Base-by-base conservation (phyloP, 31 red algal species). In the Endocladia muricata region DNA sequence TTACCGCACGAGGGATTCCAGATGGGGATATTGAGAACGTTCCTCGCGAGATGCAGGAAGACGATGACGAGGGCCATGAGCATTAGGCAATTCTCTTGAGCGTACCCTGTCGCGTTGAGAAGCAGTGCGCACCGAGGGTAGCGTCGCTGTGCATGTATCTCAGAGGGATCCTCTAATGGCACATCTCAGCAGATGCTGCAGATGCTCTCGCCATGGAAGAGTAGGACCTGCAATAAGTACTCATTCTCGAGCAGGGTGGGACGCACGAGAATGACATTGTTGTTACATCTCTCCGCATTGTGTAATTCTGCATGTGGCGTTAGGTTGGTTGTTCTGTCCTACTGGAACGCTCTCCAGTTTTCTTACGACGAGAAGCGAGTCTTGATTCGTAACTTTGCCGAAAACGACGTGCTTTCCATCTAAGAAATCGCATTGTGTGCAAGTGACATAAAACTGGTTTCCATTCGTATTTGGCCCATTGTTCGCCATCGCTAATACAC, bases 391-490 rank as follows among this genome's bases (percentile, higher is more conserved):
- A 8, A 97, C 88, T 56, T 86, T 76, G 1, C 94, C 94, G 70
- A 97, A 97, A 55, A 97, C 89, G 21, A 89, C 85, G 68, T 97
- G 89, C 48, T 91, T 91, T 29, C 90, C 90, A 76, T 97, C 84
- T 57, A 97, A 37, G 61, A 83, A 83, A 22, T 58, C 52, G 13
- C 78, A 76, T 69, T 78, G 21, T 37, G 44, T 82, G 68, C 84
- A 94, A 0, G 91, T 98, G 61, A 98, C 90, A 37, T 91, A 94
- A 71, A 98, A 98, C 78, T 98, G 96, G 43, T 47, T 74, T 34
- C 88, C 92, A 55, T 98, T 94, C 34, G 96, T 98, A 69, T 95
- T 81, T 23, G 86, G 83, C 47, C 96, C 96, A 15, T 61, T 77
- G 70, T 98, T 98, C 8, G 96, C 96, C 95, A 98, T 98, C 3